phyloP scores from a whole-genome alignment of 2,329 filamentous ascomycete genomes.

The Monosporascus sp. region DNA sequence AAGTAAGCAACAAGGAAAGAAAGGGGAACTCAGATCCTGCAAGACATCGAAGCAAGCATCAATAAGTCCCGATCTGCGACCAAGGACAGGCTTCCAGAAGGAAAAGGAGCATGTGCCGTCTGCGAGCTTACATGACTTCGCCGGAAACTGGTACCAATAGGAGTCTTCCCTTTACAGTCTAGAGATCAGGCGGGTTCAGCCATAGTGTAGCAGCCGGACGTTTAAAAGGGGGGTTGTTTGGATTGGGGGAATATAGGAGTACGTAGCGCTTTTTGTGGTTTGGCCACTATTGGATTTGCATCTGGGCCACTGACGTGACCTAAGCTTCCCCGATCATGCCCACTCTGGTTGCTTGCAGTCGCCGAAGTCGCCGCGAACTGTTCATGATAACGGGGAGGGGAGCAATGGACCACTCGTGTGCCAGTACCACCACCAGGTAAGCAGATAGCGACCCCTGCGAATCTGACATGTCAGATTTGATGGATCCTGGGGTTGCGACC shows the following conservation, averaged over 20 bases:
- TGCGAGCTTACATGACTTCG: neutral
- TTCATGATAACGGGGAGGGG: neutral
- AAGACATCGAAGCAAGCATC: neutral
- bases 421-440: neutral
- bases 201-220: neutral
- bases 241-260: neutral
- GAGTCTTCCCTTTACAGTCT: neutral
- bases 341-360: neutral
- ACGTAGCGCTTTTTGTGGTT: neutral
- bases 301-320: neutral
- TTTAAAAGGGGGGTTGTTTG: neutral
- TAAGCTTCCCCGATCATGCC: neutral
- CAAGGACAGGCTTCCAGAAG: neutral
- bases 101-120: neutral
- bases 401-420: neutral
- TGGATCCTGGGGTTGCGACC: neutral
- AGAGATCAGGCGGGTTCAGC: neutral
- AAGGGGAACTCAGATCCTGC: neutral
- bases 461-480: slow-evolving; percentile 1
- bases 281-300: neutral
- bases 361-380: neutral
- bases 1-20: neutral
- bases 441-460: neutral
- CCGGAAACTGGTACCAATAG: neutral
- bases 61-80: neutral